Conservation (phyloP, 345 rosid species). For the Geranium brycei region DNA sequence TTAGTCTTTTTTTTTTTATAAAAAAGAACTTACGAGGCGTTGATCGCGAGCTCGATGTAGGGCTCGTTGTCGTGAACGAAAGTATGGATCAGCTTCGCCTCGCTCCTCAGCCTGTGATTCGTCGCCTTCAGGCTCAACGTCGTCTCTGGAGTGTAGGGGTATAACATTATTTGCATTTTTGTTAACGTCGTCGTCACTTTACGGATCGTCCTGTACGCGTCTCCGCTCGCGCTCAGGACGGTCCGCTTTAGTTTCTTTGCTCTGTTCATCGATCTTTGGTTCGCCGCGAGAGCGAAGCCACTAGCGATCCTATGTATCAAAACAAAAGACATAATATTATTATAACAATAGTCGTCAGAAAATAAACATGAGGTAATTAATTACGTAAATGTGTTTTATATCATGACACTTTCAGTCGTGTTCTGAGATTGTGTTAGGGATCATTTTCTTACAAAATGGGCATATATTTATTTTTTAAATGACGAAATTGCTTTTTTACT, state of each 20-base stretch:
- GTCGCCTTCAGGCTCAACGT: conserved; percentile 28
- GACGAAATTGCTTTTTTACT: too few species aligned
- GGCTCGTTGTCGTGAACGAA: conserved; percentile 25
- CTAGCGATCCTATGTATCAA: conserved; percentile 26
- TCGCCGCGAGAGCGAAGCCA: conserved; percentile 32
- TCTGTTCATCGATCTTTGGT: conserved; percentile 22
- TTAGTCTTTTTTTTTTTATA: neutral
- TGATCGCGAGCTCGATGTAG: conserved; percentile 34
- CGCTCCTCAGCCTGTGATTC: conserved; percentile 28
- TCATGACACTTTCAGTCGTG: too few species aligned
- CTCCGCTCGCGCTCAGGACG: conserved; percentile 29
- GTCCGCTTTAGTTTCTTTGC: conserved; percentile 31
- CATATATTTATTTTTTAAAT: too few species aligned
- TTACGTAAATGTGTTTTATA: too few species aligned
- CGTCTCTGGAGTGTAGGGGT: conserved; percentile 31
- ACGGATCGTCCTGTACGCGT: conserved; percentile 20
- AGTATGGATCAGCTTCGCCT: conserved; percentile 21
- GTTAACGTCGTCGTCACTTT: conserved; percentile 21
- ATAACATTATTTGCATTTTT: conserved; percentile 28
- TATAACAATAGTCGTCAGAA: too few species aligned
- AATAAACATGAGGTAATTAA: too few species aligned
- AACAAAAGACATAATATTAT: too few species aligned
- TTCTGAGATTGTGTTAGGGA: too few species aligned
- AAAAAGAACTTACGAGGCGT: conserved; percentile 30
- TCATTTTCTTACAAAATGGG: too few species aligned